phyloP scores from a whole-genome alignment of 768 basidiomycete genomes.

The Rhizopogon salebrosus region DNA sequence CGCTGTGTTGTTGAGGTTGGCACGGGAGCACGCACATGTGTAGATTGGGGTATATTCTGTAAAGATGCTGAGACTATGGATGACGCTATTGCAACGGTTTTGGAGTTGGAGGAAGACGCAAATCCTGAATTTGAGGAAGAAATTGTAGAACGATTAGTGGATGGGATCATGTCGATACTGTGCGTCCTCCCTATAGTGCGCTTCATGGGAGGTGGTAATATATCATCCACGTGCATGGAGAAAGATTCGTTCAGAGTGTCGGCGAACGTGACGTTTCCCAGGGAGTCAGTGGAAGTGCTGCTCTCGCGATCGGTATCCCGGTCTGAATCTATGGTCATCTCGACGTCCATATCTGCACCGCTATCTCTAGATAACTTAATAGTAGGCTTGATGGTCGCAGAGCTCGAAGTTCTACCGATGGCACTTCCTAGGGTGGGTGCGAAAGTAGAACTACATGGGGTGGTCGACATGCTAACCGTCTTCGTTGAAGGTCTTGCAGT shows the following conservation, averaged over 20 bases:
- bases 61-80: not conserved
- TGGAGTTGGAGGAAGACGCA: not conserved
- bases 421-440: not conserved
- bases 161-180: not conserved
- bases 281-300: not conserved
- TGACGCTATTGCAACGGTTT: not conserved
- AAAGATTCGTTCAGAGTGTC: not conserved
- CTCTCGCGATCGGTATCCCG: not conserved
- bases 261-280: too few relatives aligned
- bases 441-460: not conserved
- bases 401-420: not conserved
- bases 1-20: not conserved
- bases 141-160: not conserved
- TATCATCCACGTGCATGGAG: not conserved
- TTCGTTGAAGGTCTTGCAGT: not conserved
- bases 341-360: not conserved
- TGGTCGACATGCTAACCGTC: not conserved
- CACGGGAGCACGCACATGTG: not conserved
- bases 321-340: not conserved
- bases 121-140: not conserved
- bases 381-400: not conserved
- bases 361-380: not conserved
- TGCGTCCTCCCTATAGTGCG: not conserved
- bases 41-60: not conserved
- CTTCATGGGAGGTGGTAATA: not conserved